Conservation (phyloP, 176 grass and related monocot species). For the Chloris gayana region DNA sequence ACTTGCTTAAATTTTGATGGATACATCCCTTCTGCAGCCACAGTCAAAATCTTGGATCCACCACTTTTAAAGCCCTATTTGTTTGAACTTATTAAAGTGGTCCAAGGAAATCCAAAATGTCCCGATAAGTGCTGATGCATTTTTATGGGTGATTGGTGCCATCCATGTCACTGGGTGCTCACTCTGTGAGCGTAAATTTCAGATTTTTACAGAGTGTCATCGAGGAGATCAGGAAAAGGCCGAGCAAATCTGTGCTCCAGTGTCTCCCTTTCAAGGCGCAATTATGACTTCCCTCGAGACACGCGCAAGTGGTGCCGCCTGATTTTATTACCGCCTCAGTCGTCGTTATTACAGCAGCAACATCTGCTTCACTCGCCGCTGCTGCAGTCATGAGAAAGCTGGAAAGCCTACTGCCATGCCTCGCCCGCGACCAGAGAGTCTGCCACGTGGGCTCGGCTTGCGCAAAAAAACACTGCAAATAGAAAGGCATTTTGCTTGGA, state of each 20-base stretch:
- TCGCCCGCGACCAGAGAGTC: not conserved
- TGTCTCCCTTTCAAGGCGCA: not conserved
- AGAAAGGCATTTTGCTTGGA: not conserved
- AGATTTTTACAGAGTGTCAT: not conserved
- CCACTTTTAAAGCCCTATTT: too few relatives aligned
- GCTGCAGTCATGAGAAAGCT: conserved; percentile 33
- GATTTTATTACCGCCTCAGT: not conserved
- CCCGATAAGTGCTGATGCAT: too few relatives aligned
- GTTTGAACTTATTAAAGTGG: too few relatives aligned
- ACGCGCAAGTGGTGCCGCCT: conserved; percentile 26
- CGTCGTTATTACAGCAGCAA: not conserved
- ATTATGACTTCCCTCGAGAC: conserved; percentile 30
- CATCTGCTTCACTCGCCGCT: not conserved
- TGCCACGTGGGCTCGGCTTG: not conserved
- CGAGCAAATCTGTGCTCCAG: not conserved
- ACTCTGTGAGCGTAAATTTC: not conserved
- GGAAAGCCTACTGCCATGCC: conserved; percentile 2
- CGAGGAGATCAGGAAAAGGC: not conserved
- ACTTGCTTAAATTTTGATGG: too few relatives aligned
- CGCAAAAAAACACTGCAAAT: conserved; percentile 1
- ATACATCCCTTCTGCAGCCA: too few relatives aligned
- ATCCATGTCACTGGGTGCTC: not conserved
- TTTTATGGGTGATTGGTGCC: not conserved
- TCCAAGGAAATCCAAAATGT: too few relatives aligned
- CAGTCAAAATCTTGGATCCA: too few relatives aligned